phyloP scores from a whole-genome alignment of 208 protist species.

The Trypanosoma vivax region DNA sequence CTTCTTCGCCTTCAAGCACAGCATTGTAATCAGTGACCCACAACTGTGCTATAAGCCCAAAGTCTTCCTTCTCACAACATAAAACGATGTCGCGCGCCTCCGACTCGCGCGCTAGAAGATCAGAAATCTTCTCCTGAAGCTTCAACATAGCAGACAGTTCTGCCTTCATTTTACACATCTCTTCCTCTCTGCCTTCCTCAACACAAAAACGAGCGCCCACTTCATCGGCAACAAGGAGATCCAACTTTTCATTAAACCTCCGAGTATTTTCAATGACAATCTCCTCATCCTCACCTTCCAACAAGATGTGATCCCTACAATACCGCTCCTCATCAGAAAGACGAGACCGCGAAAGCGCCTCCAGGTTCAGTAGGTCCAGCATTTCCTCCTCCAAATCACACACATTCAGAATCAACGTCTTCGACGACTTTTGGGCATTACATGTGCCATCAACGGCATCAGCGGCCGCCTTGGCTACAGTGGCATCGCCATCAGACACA shows the following conservation, averaged over 20 bases:
- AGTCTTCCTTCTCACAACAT: neutral
- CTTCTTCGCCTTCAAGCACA: neutral
- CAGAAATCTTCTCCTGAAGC: neutral
- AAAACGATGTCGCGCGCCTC: neutral
- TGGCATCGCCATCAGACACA: neutral
- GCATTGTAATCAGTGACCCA: neutral
- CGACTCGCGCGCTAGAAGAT: slow-evolving; percentile 1
- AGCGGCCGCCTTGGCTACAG: neutral
- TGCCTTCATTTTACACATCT: neutral
- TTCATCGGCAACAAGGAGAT: slow-evolving; percentile 1
- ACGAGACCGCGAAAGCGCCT: neutral
- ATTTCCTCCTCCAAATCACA: neutral
- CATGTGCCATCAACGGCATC: neutral
- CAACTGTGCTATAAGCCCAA: neutral
- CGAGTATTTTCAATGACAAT: neutral
- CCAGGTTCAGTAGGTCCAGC: neutral
- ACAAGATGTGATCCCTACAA: neutral
- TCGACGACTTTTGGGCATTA: neutral
- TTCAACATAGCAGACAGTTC: neutral
- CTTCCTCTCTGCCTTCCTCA: neutral
- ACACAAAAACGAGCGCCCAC: neutral
- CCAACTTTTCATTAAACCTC: neutral
- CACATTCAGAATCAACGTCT: neutral
- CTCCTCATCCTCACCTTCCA: neutral
- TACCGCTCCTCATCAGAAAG: neutral